These are phyloP conservation scores for Aspergillus flavus DNA, from an alignment of 2,329 filamentous ascomycete genomes.

Conservation along the genomic window DNA sequence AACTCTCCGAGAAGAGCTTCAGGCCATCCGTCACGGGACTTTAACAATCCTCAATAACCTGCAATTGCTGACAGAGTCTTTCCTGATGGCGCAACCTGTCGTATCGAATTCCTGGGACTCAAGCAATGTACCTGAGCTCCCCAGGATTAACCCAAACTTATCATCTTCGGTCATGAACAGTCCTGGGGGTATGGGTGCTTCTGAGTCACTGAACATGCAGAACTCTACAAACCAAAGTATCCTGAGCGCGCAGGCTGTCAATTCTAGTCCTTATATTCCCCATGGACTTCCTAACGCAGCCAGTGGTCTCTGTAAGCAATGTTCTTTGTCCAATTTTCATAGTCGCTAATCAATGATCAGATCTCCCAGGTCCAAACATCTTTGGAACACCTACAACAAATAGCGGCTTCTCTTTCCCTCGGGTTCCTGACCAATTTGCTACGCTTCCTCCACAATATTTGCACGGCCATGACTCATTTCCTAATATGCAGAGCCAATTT, in stretches of 20 bases:
- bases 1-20: constrained; percentile 11
- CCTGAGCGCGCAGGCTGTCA: background rate
- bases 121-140: background rate
- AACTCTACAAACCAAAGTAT: background rate
- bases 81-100: constrained; percentile 2
- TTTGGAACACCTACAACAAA: background rate
- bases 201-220: background rate
- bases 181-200: background rate
- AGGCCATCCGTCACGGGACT: constrained; percentile 10
- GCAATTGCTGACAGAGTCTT: constrained; percentile 1
- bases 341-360: background rate
- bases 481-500: background rate
- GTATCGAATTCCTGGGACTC: background rate
- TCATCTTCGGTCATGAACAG: background rate
- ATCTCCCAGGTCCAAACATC: background rate
- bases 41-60: constrained; percentile 6
- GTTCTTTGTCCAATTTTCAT: too few species aligned
- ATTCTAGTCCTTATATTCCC: background rate
- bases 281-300: background rate
- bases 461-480: background rate
- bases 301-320: background rate
- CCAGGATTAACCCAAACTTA: background rate
- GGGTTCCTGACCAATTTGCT: background rate
- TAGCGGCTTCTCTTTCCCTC: background rate
- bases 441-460: background rate